phyloP scores from a whole-genome alignment of 208 protist species.

The Leishmania major region DNA sequence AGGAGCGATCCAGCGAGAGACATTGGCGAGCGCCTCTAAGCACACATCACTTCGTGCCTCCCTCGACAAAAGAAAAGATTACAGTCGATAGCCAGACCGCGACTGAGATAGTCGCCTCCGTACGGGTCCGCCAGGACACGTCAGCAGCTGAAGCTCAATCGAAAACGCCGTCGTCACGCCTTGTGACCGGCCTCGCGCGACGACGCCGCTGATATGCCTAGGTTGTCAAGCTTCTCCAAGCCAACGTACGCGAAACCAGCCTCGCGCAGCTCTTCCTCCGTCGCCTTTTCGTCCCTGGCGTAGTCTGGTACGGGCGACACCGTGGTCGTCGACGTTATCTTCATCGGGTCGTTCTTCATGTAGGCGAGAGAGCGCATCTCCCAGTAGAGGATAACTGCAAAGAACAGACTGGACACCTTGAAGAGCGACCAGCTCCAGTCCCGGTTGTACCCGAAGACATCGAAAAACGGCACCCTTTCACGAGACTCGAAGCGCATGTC shows the following conservation, averaged over 20 bases:
- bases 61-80: background rate
- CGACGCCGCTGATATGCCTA: conserved; percentile 32
- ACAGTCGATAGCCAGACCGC: background rate
- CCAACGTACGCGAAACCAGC: conserved; percentile 84
- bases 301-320: conserved; percentile 77
- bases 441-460: conserved; percentile 87
- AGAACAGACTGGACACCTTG: conserved; percentile 62
- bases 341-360: conserved; percentile 54
- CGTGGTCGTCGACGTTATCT: conserved; percentile 63
- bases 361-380: conserved; percentile 64
- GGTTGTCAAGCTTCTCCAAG: conserved; percentile 78
- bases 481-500: conserved; percentile 82
- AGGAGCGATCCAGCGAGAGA: background rate
- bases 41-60: background rate
- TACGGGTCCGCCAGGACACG: background rate
- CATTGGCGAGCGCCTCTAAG: background rate
- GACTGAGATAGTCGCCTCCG: background rate
- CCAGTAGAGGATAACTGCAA: conserved; percentile 67
- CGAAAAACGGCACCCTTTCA: conserved; percentile 81
- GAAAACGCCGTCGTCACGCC: background rate
- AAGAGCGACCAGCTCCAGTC: conserved; percentile 92
- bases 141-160: background rate
- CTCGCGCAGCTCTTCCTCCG: conserved; percentile 77
- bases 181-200: background rate
- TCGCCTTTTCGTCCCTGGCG: conserved; percentile 76